Evolutionary conservation across 2,329 filamentous ascomycete species (phyloP).

Genomic region (Colletotrichum sp.): DNA sequence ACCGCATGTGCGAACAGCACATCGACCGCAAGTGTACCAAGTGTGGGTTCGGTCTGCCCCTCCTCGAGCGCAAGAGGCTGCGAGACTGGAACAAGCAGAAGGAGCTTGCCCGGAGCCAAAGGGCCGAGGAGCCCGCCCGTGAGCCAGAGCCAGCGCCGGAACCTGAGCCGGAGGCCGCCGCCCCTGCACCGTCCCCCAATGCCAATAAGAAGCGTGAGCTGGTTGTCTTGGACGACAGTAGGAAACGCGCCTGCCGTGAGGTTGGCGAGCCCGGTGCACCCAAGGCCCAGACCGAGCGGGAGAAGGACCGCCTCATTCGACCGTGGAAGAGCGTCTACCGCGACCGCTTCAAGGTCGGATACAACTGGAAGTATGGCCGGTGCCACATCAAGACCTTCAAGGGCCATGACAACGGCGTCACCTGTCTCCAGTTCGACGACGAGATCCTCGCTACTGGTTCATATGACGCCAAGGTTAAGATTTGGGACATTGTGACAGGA

Average conservation of each 20-base stretch:
- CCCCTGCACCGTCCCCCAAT: conserved; percentile 19
- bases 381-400: conserved; percentile 85
- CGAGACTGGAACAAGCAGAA: conserved; percentile 88
- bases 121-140: conserved; percentile 22
- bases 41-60: conserved; percentile 92
- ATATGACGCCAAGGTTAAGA: conserved; percentile 93
- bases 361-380: conserved; percentile 95
- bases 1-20: conserved; percentile 90
- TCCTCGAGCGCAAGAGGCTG: conserved; percentile 87
- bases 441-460: conserved; percentile 92
- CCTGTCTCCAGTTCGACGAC: conserved; percentile 71
- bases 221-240: conserved; percentile 32
- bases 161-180: conserved; percentile 25
- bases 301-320: conserved; percentile 57
- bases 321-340: conserved; percentile 98
- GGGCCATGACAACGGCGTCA: conserved; percentile 80
- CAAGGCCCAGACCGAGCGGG: conserved; percentile 32
- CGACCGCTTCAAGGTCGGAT: conserved; percentile 92
- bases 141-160: conserved; percentile 6
- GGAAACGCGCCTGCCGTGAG: conserved; percentile 38
- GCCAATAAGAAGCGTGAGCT: conserved; percentile 39
- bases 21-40: conserved; percentile 93
- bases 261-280: conserved; percentile 9
- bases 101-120: conserved; percentile 55
- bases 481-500: conserved; percentile 93